These are phyloP conservation scores for Alternaria panax DNA, from an alignment of 2,329 filamentous ascomycete species.

Conservation along the genomic window DNA sequence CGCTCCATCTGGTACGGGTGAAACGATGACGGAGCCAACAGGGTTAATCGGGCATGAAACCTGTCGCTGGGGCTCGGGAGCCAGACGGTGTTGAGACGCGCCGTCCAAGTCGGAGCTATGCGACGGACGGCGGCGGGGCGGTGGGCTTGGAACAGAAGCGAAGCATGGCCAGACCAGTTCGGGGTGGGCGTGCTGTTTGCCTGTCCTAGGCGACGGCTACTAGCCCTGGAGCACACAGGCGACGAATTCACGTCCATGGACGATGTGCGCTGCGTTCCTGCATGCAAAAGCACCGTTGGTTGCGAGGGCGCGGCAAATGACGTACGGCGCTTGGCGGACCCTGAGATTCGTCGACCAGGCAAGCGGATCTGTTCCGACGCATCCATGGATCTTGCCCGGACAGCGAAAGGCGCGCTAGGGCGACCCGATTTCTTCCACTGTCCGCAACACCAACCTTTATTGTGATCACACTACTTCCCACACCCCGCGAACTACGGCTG, in stretches of 20 bases:
- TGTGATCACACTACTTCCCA: conserved; percentile 16
- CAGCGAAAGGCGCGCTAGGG: conserved; percentile 12
- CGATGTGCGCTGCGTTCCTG: conserved; percentile 13
- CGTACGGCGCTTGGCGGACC: conserved; percentile 16
- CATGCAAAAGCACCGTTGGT: neutral
- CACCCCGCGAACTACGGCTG: conserved; percentile 15
- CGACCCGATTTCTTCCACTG: conserved; percentile 18
- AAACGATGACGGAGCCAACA: conserved; percentile 13
- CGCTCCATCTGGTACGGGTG: conserved; percentile 3
- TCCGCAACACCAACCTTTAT: conserved; percentile 18
- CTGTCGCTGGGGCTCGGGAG: conserved; percentile 6
- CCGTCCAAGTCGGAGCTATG: conserved; percentile 14
- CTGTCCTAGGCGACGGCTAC: neutral
- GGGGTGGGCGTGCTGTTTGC: conserved; percentile 1
- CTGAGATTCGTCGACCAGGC: conserved; percentile 9
- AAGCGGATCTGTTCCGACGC: conserved; percentile 19
- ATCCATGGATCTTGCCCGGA: conserved; percentile 10
- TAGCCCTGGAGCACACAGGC: neutral
- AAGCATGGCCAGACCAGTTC: neutral
- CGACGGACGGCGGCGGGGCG: conserved; percentile 21
- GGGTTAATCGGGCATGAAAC: conserved; percentile 6
- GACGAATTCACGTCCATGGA: neutral
- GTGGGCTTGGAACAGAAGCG: conserved; percentile 7
- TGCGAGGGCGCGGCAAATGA: conserved; percentile 9
- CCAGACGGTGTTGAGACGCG: conserved; percentile 20